Conservation (phyloP, 73 alveolate species). For the Uronychia setigera region DNA sequence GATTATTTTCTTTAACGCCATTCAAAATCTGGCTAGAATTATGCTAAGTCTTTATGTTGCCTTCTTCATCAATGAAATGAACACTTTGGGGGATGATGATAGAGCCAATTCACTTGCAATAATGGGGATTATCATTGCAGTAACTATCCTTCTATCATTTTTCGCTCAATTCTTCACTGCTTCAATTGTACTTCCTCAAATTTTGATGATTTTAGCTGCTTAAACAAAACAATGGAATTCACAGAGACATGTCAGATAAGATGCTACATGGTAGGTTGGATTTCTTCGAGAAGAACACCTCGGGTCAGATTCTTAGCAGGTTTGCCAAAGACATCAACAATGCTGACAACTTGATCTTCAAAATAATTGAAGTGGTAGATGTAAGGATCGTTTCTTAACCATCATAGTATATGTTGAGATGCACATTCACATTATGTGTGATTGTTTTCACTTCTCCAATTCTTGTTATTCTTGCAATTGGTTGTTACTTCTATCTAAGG, state of each 20-base stretch:
- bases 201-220: not conserved
- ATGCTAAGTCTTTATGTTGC: constrained; percentile 45
- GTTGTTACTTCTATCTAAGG: not conserved
- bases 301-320: constrained; percentile 43
- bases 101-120: not conserved
- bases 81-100: not conserved
- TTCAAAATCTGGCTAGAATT: constrained; percentile 14
- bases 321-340: constrained; percentile 43
- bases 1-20: constrained; percentile 1
- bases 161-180: constrained; percentile 3
- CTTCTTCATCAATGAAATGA: not conserved
- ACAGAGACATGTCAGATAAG: constrained; percentile 28
- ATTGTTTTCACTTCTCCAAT: constrained; percentile 19
- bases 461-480: constrained; percentile 2
- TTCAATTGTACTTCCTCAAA: constrained; percentile 33
- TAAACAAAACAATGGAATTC: constrained; percentile 16
- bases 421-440: constrained; percentile 13
- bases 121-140: not conserved
- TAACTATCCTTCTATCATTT: not conserved
- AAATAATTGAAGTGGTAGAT: constrained; percentile 25
- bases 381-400: constrained; percentile 10
- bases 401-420: constrained; percentile 27
- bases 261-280: constrained; percentile 20
- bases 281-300: constrained; percentile 47
- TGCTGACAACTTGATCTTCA: constrained; percentile 18